phyloP scores from a whole-genome alignment of 2,329 filamentous ascomycete species.

The Fusarium sororula region DNA sequence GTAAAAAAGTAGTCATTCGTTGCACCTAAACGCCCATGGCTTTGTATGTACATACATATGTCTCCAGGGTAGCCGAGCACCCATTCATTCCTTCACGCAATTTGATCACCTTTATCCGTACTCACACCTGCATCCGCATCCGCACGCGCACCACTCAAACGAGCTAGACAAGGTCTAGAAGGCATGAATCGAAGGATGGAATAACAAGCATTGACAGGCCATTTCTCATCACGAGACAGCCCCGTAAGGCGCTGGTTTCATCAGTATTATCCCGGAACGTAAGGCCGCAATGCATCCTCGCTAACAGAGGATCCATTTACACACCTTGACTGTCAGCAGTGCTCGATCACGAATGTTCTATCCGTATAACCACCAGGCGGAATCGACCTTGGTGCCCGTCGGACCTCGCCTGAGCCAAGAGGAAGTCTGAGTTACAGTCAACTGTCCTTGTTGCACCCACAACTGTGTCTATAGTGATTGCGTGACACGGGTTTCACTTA shows the following conservation, averaged over 20 bases:
- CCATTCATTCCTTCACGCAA: background rate
- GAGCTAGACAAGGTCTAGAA: background rate
- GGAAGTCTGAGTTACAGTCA: background rate
- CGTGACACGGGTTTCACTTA: conserved; percentile 20
- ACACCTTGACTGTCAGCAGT: background rate
- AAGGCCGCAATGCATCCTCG: conserved; percentile 27
- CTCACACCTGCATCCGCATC: background rate
- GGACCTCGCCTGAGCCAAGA: background rate
- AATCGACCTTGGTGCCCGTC: background rate
- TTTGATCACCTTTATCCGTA: conserved; percentile 11
- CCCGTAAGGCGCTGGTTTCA: background rate
- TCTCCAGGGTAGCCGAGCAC: background rate
- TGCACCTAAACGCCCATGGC: background rate
- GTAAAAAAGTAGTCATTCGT: background rate
- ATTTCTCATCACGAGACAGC: conserved; percentile 3
- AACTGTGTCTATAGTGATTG: conserved; percentile 5
- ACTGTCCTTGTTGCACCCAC: background rate
- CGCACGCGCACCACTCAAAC: background rate
- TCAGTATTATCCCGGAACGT: conserved; percentile 2
- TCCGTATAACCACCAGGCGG: background rate
- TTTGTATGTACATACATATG: background rate
- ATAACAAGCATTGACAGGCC: background rate
- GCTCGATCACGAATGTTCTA: background rate
- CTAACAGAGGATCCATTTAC: background rate
- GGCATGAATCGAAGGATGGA: background rate